Evolutionary conservation across 2,329 filamentous ascomycete species (phyloP).

Genomic region (Endocalyx cinctus): DNA sequence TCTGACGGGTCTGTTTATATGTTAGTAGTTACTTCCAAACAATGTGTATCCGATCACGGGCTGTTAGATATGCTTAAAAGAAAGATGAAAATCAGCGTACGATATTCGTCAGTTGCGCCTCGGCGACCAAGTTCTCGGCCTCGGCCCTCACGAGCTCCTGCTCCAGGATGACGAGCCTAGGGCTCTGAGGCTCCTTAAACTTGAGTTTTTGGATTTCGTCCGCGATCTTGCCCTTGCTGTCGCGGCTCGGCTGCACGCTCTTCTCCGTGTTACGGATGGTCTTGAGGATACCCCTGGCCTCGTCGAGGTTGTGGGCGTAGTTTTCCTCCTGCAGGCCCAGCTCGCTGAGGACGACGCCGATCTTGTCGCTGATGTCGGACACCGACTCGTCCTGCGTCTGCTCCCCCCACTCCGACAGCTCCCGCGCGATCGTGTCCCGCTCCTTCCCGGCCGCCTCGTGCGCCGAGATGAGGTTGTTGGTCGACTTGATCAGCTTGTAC

Average conservation of each 20-base stretch:
- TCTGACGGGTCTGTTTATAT: constrained; percentile 71
- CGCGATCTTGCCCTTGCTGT: constrained; percentile 79
- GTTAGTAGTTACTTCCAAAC: too few relatives aligned
- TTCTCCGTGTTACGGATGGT: constrained; percentile 92
- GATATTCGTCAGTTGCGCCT: constrained; percentile 93
- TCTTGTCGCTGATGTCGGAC: constrained; percentile 89
- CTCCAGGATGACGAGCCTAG: constrained; percentile 78
- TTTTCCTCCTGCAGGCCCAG: constrained; percentile 89
- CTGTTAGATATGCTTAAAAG: background rate
- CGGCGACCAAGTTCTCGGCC: constrained; percentile 91
- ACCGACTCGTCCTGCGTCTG: constrained; percentile 81
- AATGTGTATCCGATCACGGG: too few relatives aligned
- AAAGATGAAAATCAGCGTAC: constrained; percentile 45
- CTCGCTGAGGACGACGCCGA: constrained; percentile 87
- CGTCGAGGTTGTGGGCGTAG: constrained; percentile 83
- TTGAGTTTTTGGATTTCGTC: constrained; percentile 93
- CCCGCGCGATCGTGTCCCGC: constrained; percentile 76
- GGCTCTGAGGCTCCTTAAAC: constrained; percentile 83
- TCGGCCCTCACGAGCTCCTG: constrained; percentile 95
- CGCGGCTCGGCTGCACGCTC: constrained; percentile 88
- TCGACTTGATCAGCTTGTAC: constrained; percentile 88
- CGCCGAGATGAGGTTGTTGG: constrained; percentile 81
- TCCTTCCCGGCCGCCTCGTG: constrained; percentile 84
- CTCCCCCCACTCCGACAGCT: constrained; percentile 96
- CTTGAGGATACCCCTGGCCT: constrained; percentile 78